phyloP scores from a whole-genome alignment of 768 basidiomycete species.

The Lactarius quietus region DNA sequence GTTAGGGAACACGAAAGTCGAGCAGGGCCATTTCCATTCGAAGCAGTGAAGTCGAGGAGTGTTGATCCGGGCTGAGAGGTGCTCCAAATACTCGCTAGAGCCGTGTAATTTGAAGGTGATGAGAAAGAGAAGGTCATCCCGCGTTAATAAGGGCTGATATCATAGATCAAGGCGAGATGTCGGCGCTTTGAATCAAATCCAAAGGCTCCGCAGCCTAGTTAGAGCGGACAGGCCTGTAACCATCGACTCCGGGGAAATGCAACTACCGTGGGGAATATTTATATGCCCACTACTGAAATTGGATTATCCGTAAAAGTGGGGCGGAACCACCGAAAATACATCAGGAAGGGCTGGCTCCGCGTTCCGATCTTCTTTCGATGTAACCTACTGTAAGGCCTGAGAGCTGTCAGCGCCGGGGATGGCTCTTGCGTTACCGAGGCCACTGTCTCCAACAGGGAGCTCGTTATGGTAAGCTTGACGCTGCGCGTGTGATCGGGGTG shows the following conservation, averaged over 20 bases:
- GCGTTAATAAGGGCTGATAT: not conserved
- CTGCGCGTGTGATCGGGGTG: not conserved
- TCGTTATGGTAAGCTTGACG: too few relatives aligned
- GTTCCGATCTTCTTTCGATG: not conserved
- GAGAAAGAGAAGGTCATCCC: not conserved
- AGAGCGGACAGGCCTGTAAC: not conserved
- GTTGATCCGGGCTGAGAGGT: not conserved
- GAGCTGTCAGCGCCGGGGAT: not conserved
- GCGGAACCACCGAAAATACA: not conserved
- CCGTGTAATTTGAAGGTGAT: constrained; percentile 4
- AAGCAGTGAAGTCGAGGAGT: not conserved
- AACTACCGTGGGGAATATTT: not conserved
- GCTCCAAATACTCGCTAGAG: not conserved
- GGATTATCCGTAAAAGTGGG: not conserved
- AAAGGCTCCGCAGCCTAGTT: not conserved
- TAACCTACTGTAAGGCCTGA: too few relatives aligned
- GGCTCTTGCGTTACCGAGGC: not conserved
- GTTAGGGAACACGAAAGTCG: not conserved
- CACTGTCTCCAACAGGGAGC: too few relatives aligned
- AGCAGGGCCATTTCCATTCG: not conserved
- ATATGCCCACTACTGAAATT: constrained; percentile 1
- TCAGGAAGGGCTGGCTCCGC: not conserved
- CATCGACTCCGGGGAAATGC: not conserved
- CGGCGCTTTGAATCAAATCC: not conserved
- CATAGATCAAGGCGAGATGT: too few relatives aligned